A percentile compares a stretch with the other conserved stretches of the same genome.
These are phyloP conservation scores for Didymella glomerata DNA, from an alignment of 2,329 filamentous ascomycete genomes.

Conservation along the genomic window DNA sequence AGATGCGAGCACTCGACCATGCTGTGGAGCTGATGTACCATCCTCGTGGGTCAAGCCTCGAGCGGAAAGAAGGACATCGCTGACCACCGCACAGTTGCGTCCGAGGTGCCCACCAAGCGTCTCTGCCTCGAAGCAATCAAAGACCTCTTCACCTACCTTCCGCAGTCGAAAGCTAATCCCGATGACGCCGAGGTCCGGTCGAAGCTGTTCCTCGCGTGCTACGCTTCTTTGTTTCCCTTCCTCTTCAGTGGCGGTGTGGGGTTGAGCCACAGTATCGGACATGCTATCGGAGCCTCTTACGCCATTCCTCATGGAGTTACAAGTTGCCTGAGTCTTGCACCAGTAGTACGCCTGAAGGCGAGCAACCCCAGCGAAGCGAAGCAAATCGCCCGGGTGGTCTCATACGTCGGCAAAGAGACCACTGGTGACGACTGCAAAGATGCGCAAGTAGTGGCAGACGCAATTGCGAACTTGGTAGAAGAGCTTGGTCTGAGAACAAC, in stretches of 20 bases:
- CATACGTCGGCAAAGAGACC: constrained; percentile 54
- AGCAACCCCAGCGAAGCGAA: constrained; percentile 56
- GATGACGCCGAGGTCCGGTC: constrained; percentile 60
- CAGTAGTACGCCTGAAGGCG: constrained; percentile 63
- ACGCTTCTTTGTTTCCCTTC: constrained; percentile 58
- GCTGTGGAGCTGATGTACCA: constrained; percentile 65
- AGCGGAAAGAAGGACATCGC: no score
- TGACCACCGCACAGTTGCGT: constrained; percentile 41
- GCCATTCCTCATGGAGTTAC: constrained; percentile 65
- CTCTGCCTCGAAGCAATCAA: constrained; percentile 58
- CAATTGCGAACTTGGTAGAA: constrained; percentile 57
- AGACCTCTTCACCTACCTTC: constrained; percentile 62
- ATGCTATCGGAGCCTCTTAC: constrained; percentile 65
- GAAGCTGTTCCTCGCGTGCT: constrained; percentile 62
- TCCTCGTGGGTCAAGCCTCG: constrained; percentile 45
- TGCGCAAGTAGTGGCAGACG: constrained; percentile 55
- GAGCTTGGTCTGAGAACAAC: constrained; percentile 53
- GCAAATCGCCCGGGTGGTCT: constrained; percentile 58
- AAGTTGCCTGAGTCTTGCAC: constrained; percentile 62
- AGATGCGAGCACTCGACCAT: constrained; percentile 63
- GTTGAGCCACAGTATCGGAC: constrained; percentile 59
- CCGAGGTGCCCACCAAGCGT: constrained; percentile 59
- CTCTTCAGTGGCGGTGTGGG: constrained; percentile 62
- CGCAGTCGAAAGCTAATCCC: constrained; percentile 58
- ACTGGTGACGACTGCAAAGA: constrained; percentile 57